Base-by-base conservation (phyloP, 805 yeast genomes). In the Pichia californica region DNA sequence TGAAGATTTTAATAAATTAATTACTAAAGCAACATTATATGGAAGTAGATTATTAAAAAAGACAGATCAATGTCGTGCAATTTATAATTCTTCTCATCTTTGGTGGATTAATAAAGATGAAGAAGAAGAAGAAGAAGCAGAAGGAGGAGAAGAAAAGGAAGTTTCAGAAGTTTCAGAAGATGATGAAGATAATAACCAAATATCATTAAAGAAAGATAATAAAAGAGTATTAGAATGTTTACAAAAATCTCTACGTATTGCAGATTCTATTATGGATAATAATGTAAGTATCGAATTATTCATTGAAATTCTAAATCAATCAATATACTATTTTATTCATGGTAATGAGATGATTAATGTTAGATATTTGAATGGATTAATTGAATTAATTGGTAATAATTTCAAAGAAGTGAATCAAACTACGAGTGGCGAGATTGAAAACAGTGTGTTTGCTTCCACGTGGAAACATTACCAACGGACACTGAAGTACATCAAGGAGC, bases 61-160 rank as follows among this genome's bases (percentile, higher is more conserved):
- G 61, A 88, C 93, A 29, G 98, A 91, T 56, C 99, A 93, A 62
- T 89, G 97, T 61, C 77, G 97, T 14, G 81, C 95, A 0, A 95
- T 88, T 6, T 87, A 84, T 58, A 64, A 77, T 40, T 89, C 96
- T 34, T 81, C 95, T 1, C 97, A 93, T 63, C 66, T 93, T 38
- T 93, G 96, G 96, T 86, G 95, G 93, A 83, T 91, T 56, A 79
- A 82, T 20, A 88, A 84, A 47, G 73, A 61, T 35, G 49, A 51
- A 27, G 63, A 54, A 28, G 62, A 57, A 11, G 49, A 39, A 6
- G 41, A 26, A 0, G 39, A 32, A 18, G 41, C 27, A 7, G 41
- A 18, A 4, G 32, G 31, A 8, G 28, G 19, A 2, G 72, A 60
- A 36, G 48, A 49, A 27, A 60, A 55, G 29, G 61, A 57, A 13